Base-by-base conservation (phyloP, 345 rosid species). In the Kernera saxatilis region DNA sequence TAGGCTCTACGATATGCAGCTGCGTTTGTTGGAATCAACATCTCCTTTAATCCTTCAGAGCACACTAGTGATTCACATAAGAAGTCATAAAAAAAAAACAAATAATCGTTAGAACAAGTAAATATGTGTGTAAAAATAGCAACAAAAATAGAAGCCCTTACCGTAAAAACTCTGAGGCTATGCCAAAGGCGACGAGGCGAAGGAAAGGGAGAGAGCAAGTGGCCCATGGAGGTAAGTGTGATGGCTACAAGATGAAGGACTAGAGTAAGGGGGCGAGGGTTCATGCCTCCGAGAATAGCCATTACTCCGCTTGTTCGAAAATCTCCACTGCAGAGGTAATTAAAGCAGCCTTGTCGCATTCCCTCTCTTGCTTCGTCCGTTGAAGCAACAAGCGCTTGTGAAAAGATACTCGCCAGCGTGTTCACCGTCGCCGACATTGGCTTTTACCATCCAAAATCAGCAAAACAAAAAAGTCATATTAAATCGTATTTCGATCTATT, bases 41-140 rank as follows among this genome's bases (percentile, higher is more conserved):
- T 81, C 65, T 78, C 78, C 61, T 73, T 74, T 50, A 81, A 76
- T 27, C 86, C 86, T 67, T 81, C 86, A 83, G 73, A 61, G 81
- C 84, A 66, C 52, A 30, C 86, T 83, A 71, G 44, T 69, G 39
- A 36, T 11, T 23, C 37, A 64, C 27, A 44, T 6, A 21, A 69
- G 19, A 70, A 36, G 15, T 58, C 74, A 58, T 17, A n/a, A 49
- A 29, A 3, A 36, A 19, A 4, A 30, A 64, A 35, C 13, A 54
- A 8, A 19, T 7, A 26, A 6, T 23, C 6, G 5, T 45, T 7
- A 35, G 6, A 22, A 43, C 2, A 15, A 11, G n/a, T 15, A 41
- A 0, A 45, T 12, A 5, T 15, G 15, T 33, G 49, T 44, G 17
- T 30, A 19, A 35, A 14, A 17, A 25, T 27, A 19, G 26, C 22